Base-by-base conservation (phyloP, 1,139 yeast species). In the Eremothecium sinecaudum region DNA sequence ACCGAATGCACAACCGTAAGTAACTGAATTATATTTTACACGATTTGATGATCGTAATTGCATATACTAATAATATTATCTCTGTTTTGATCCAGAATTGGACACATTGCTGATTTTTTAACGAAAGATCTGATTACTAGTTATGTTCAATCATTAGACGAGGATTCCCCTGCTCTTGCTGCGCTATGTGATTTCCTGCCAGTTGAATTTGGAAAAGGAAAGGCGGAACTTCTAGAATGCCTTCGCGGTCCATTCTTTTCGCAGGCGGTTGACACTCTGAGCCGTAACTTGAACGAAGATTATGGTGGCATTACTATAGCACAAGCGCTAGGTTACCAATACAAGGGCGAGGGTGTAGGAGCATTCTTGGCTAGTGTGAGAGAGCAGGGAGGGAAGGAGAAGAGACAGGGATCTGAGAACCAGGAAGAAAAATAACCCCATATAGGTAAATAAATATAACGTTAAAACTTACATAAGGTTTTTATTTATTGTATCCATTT, bases 401-500 rank as follows among this genome's bases (percentile, higher is more conserved):
- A n/a, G n/a, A n/a, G n/a, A n/a, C n/a, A n/a, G n/a, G n/a, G n/a
- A n/a, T n/a, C n/a, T n/a, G n/a, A n/a, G n/a, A n/a, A n/a, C n/a
- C n/a, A n/a, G n/a, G n/a, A n/a, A n/a, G n/a, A n/a, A n/a, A n/a
- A n/a, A n/a, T n/a, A n/a, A n/a, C n/a, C n/a, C n/a, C n/a, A n/a
- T n/a, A n/a, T n/a, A n/a, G n/a, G n/a, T n/a, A n/a, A 16, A 9
- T 5, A 18, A 12, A 19, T 19, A 8, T 7, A 19, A 19, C 10
- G 21, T 19, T 19, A 19, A 10, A 19, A 19, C 10, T 8, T 19
- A 19, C 21, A 8, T 19, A 10, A 8, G 10, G 7, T 19, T 8
- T 10, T 19, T 19, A 19, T 19, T n/a, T n/a, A n/a, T n/a, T n/a
- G 21, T 46, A 68, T 62, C 96, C 96, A 87, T 57, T 79, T 80